phyloP scores from a whole-genome alignment of 768 basidiomycete species.

The Tylopilus vinaceipallidus region DNA sequence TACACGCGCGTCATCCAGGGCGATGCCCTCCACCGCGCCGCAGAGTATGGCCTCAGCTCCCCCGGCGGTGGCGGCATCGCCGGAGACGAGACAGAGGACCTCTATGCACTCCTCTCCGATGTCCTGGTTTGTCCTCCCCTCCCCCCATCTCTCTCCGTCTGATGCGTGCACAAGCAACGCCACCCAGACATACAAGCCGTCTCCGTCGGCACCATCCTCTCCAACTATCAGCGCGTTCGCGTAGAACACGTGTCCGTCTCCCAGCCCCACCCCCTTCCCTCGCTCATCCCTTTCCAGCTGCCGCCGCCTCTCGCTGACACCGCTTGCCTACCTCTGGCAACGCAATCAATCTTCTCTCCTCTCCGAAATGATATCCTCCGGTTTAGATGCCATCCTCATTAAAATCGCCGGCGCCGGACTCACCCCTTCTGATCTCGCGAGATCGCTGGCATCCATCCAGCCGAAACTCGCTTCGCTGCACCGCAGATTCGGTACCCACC shows the following conservation, averaged over 20 bases:
- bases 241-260: conserved; percentile 91
- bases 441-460: conserved; percentile 70
- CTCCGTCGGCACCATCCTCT: conserved; percentile 94
- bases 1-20: conserved; percentile 82
- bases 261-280: not conserved
- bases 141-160: not conserved
- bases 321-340: conserved; percentile 93
- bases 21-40: conserved; percentile 71
- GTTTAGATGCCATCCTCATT: conserved; percentile 82
- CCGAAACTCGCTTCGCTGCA: conserved; percentile 73
- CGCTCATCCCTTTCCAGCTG: conserved; percentile 49
- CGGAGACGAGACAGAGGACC: conserved; percentile 97
- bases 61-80: conserved; percentile 48
- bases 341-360: conserved; percentile 84
- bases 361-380: conserved; percentile 78
- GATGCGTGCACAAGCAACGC: conserved; percentile 42
- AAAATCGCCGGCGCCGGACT: conserved; percentile 96
- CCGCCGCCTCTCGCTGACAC: conserved; percentile 71
- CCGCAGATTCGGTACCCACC: conserved; percentile 79
- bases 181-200: conserved; percentile 86
- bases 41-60: conserved; percentile 79
- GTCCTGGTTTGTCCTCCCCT: conserved; percentile 66
- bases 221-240: conserved; percentile 94
- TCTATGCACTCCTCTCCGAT: conserved; percentile 63
- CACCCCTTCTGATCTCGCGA: conserved; percentile 73